Base-by-base conservation (phyloP, 2,329 filamentous ascomycete genomes). In the Periconia macrospinosa region DNA sequence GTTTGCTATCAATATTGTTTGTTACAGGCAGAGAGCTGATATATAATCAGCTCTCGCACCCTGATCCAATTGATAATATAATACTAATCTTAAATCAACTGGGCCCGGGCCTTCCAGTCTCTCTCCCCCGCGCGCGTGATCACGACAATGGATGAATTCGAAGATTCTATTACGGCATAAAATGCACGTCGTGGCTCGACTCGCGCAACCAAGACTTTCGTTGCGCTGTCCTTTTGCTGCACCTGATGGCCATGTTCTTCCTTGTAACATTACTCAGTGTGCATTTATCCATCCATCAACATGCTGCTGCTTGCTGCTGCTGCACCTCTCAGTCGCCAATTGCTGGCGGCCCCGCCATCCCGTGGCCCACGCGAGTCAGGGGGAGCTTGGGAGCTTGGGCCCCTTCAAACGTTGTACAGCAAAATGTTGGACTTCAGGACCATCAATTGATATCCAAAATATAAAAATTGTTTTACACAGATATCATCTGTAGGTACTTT, bases 351-450 rank as follows among this genome's bases (percentile, higher is more conserved):
- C 33, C 33, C 33, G 11, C 33, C 33, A 13, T 11, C 15, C 27
- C 23, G 17, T 14, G 17, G 15, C 20, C 44, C 44, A 46, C 27
- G 13, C 23, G 23, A 46, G 19, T 30, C 44, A 46, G 27, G 23
- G 23, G 27, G 30, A 46, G 44, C 44, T 46, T 11, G 17, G 50
- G 47, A 57, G 57, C 55, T 55, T 37, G 52, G 57, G 33, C 57
- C 37, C 37, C 37, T n/a, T 41, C 37, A 3, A 41, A 27, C 23
- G 23, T n/a, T n/a, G n/a, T n/a, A n/a, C n/a, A n/a, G n/a, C n/a
- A n/a, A n/a, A n/a, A n/a, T n/a, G n/a, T n/a, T n/a, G n/a, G n/a
- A n/a, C n/a, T n/a, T n/a, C n/a, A n/a, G n/a, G n/a, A n/a, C n/a
- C n/a, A n/a, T n/a, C n/a, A n/a, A n/a, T n/a, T n/a, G n/a, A n/a